Evolutionary conservation across 2,329 filamentous ascomycete species (phyloP), one percentile per base, ranked within the genome.

Genomic region (Lasiodiplodia hormozganensis): DNA sequence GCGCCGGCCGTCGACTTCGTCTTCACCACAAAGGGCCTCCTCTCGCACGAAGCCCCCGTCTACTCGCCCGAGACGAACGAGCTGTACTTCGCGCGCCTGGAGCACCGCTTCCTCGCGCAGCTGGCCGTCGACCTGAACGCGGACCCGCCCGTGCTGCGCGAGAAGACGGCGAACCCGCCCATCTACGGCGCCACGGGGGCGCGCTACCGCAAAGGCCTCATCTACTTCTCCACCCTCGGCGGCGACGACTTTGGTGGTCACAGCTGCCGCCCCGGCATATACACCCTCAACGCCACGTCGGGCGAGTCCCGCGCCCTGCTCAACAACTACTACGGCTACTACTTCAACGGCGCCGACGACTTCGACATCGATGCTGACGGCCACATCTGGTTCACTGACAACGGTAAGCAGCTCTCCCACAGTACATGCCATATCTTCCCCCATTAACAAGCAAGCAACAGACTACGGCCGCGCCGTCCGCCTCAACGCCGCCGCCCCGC

Each of bases 361-460:
- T 47, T 68, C 6, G 54, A 40, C 31, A 40, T 68, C 10, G 53
- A 68, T 31, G 10, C 2, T 4, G 21, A 31, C 25, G 53, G 65
- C 38, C 25, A 68, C 23, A 51, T 68, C 65, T 68, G 65, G 65
- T 68, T 68, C 56, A 68, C 65, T 40, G 52, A 53, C 49, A 31
- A 36, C 23, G 53, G 53, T 11, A 38, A 36, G 49, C 28, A n/a
- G n/a, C n/a, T n/a, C n/a, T n/a, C n/a, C n/a, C n/a, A n/a, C n/a
- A n/a, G n/a, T n/a, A n/a, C n/a, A n/a, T n/a, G n/a, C n/a, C n/a
- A n/a, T n/a, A n/a, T n/a, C n/a, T n/a, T n/a, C n/a, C n/a, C n/a
- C n/a, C n/a, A n/a, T n/a, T n/a, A n/a, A 83, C 2, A 7, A 16
- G 4, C 52, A 3, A 25, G 11, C 83, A 85, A 70, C 82, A 10